Conservation (phyloP, 129 eudicot species). For the Daucus carota region DH1_v3.0 NC_030386.2:31129501-31130000, state of each 20-base stretch:
- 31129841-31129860: constrained; percentile 85
- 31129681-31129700: neutral
- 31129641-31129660: neutral
- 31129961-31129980: constrained; percentile 1
- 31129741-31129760: no score
- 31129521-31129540: neutral
- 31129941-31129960: neutral
- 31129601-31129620: neutral
- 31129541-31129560: no score
- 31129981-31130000: constrained; percentile 84
- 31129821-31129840: constrained; percentile 87
- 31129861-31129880: constrained; percentile 92
- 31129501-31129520: no score
- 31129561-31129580: neutral
- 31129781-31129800: constrained; percentile 55
- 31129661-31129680: neutral
- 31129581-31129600: neutral
- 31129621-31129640: neutral
- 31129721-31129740: neutral
- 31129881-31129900: constrained; percentile 27
- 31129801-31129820: constrained; percentile 86
- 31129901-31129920: neutral
- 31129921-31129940: neutral
- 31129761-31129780: neutral
- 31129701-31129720: neutral